A percentile compares a stretch with the other conserved stretches of the same genome.
Conservation (phyloP, 768 basidiomycete genomes). For the Plicaturopsis crispa region DNA sequence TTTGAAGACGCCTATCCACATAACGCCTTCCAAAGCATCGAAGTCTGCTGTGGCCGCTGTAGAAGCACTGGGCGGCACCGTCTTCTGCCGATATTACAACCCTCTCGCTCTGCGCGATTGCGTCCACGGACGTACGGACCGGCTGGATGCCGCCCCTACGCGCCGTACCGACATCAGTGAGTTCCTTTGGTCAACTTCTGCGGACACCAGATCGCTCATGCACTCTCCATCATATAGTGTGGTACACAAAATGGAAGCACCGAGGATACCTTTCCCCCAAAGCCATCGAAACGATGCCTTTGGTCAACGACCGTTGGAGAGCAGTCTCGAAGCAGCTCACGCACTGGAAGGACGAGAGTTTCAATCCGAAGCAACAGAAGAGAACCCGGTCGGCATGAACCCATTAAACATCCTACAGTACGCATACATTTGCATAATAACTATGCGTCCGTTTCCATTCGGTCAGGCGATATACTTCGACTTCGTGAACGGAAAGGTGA, state of each 20-base stretch:
- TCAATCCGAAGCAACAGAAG: slow-evolving; percentile 22
- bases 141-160: slow-evolving; percentile 72
- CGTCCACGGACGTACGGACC: slow-evolving; percentile 63
- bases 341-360: slow-evolving; percentile 17
- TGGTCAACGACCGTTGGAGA: slow-evolving; percentile 67
- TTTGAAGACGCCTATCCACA: slow-evolving; percentile 65
- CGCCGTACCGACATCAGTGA: slow-evolving; percentile 78
- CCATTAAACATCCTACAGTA: slow-evolving; percentile 2
- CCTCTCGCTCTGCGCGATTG: slow-evolving; percentile 74
- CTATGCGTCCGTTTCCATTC: slow-evolving; percentile 34
- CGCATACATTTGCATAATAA: slow-evolving; percentile 11
- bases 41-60: slow-evolving; percentile 81
- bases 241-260: slow-evolving; percentile 70
- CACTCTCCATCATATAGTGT: slow-evolving; percentile 36
- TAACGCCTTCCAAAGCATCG: slow-evolving; percentile 80
- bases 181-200: slow-evolving; percentile 19
- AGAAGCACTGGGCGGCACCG: slow-evolving; percentile 72
- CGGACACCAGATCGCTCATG: slow-evolving; percentile 2
- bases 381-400: slow-evolving; percentile 9
- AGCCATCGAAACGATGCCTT: slow-evolving; percentile 51
- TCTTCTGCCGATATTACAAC: slow-evolving; percentile 92
- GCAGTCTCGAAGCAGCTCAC: slow-evolving; percentile 54
- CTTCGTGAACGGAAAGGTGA: slow-evolving; percentile 46
- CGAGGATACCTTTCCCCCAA: slow-evolving; percentile 66
- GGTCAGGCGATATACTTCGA: slow-evolving; percentile 50